A percentile compares a stretch with the other conserved stretches of the same genome.
phyloP scores from a whole-genome alignment of 2,329 filamentous ascomycete species.

The Hypoxylon sp. region DNA sequence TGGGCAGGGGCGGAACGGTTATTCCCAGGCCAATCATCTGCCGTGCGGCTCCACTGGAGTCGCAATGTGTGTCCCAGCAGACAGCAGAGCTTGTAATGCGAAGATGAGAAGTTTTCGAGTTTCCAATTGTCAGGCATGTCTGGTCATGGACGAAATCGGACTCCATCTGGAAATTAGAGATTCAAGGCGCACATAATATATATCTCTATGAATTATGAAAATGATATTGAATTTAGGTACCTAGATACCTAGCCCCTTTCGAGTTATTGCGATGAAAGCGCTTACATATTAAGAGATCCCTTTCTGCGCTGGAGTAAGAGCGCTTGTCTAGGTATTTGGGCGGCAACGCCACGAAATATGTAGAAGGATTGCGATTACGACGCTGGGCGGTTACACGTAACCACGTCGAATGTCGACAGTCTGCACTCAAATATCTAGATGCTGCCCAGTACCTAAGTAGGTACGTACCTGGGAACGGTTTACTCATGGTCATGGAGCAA shows the following conservation, averaged over 20 bases:
- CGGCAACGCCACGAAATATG: conserved; percentile 25
- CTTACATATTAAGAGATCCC: background rate
- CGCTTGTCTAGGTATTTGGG: conserved; percentile 12
- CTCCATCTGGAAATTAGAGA: conserved; percentile 7
- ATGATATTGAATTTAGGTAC: background rate
- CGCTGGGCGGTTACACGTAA: conserved; percentile 21
- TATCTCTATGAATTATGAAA: conserved; percentile 9
- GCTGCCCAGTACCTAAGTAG: background rate
- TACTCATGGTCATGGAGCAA: background rate
- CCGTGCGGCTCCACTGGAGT: conserved; percentile 29
- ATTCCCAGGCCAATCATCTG: conserved; percentile 32
- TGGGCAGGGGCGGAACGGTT: conserved; percentile 17
- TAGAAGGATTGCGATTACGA: conserved; percentile 16
- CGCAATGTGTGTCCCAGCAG: conserved; percentile 20
- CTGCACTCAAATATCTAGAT: background rate
- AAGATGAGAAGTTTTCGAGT: conserved; percentile 17
- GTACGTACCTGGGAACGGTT: background rate
- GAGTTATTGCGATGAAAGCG: background rate
- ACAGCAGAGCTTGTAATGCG: conserved; percentile 22
- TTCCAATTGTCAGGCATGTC: conserved; percentile 8
- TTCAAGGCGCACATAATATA: conserved; percentile 11
- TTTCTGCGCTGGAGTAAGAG: background rate
- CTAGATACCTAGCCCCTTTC: background rate
- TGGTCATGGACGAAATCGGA: conserved; percentile 15
- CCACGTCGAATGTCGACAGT: conserved; percentile 1